Conservation (phyloP, 2,329 filamentous ascomycete genomes). For the Sclerotinia spermophila region DNA sequence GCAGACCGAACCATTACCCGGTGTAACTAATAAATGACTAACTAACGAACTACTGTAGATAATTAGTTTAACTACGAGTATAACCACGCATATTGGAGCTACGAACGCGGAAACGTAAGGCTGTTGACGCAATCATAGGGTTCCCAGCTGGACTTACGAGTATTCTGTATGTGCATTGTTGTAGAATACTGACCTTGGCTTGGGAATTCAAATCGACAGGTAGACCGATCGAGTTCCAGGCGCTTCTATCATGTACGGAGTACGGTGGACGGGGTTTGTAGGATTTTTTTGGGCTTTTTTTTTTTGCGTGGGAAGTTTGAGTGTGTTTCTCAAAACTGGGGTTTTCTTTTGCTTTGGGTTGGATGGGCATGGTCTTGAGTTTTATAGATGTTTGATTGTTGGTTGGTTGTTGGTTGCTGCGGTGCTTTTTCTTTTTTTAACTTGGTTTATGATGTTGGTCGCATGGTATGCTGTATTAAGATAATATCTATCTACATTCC, state of each 20-base stretch:
- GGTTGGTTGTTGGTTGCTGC: not conserved
- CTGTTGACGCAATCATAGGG: not conserved
- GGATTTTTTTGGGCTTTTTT: not conserved
- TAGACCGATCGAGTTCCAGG: not conserved
- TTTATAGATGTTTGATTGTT: not conserved
- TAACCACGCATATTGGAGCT: no score
- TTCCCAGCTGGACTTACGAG: no score
- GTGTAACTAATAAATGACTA: not conserved
- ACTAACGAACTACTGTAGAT: no score
- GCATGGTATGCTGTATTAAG: not conserved
- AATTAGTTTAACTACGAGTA: no score
- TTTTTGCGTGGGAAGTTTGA: not conserved
- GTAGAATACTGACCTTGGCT: no score
- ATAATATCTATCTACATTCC: not conserved
- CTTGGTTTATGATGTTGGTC: no score
- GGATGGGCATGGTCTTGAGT: not conserved
- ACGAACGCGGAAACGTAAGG: not conserved
- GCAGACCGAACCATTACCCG: not conserved
- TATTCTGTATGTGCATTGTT: no score
- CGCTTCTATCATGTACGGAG: not conserved
- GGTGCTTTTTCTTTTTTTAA: no score
- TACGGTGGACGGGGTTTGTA: not conserved
- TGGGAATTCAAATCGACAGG: not conserved
- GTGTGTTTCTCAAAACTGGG: not conserved
- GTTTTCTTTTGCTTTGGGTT: not conserved